Percentiles rank a stretch among this genome's conserved stretches.
These are phyloP conservation scores for Santalum album DNA, from an alignment of 164 flowering plant genomes.

Conservation along the genomic window DNA sequence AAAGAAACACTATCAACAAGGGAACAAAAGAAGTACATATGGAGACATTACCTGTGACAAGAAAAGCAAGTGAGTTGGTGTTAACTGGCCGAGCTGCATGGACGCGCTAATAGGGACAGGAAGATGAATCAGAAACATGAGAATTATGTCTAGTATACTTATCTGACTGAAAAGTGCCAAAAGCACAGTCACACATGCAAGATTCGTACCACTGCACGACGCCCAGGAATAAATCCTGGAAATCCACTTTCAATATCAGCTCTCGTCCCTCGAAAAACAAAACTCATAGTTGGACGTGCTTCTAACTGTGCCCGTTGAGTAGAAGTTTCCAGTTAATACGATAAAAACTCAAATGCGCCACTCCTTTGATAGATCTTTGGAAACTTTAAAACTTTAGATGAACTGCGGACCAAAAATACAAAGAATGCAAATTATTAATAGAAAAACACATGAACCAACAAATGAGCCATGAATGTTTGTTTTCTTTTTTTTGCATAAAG, in stretches of 20 bases:
- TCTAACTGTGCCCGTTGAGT: background rate
- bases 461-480: too few relatives aligned
- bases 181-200: background rate
- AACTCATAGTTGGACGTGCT: conserved; percentile 48
- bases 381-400: too few relatives aligned
- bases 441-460: too few relatives aligned
- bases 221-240: conserved; percentile 63
- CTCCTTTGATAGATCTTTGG: too few relatives aligned
- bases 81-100: conserved; percentile 69
- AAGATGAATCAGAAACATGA: conserved; percentile 4
- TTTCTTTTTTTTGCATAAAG: too few relatives aligned
- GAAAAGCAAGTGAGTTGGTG: conserved; percentile 73
- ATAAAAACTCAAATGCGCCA: background rate
- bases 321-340: background rate
- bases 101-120: conserved; percentile 44
- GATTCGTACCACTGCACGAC: conserved; percentile 57
- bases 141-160: background rate
- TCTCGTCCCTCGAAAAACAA: conserved; percentile 67
- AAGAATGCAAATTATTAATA: too few relatives aligned
- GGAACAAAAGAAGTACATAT: background rate
- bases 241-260: conserved; percentile 71
- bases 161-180: background rate
- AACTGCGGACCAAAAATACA: too few relatives aligned
- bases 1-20: conserved; percentile 4
- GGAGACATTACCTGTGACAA: conserved; percentile 58